A percentile compares a stretch with the other conserved stretches of the same genome.
Evolutionary conservation across 768 basidiomycete species (phyloP).

Genomic region (Trichaptum fuscoviolaceum): DNA sequence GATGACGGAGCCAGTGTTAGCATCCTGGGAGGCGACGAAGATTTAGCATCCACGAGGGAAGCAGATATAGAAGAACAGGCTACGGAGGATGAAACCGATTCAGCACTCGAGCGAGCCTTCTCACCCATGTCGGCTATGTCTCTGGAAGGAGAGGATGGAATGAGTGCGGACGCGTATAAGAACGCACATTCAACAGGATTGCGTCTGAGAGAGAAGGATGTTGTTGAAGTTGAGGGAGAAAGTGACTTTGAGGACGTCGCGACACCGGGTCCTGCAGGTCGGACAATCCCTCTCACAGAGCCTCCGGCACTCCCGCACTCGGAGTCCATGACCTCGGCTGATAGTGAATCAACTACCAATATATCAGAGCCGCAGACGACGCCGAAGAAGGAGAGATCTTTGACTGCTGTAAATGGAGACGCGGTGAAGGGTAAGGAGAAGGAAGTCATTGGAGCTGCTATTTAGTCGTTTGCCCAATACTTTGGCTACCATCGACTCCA

Average conservation of each 20-base stretch:
- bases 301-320: background rate
- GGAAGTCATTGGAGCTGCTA: background rate
- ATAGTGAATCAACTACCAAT: background rate
- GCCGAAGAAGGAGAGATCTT: background rate
- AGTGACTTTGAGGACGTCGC: slow-evolving; percentile 2
- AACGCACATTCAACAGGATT: background rate
- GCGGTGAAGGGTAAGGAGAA: background rate
- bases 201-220: slow-evolving; percentile 8
- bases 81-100: slow-evolving; percentile 12
- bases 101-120: slow-evolving; percentile 8
- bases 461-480: background rate
- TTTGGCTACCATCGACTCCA: background rate
- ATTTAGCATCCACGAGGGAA: slow-evolving; percentile 12
- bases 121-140: background rate
- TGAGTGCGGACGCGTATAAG: background rate
- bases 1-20: slow-evolving; percentile 25
- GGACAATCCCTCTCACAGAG: background rate
- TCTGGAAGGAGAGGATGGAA: background rate
- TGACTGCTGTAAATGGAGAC: background rate
- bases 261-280: slow-evolving; percentile 6
- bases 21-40: slow-evolving; percentile 3
- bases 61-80: slow-evolving; percentile 17
- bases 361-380: background rate
- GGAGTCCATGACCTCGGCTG: background rate
- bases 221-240: background rate